Evolutionary conservation across 2,329 filamentous ascomycete genomes (phyloP).

Genomic region (Aspergillus tubingensis): DNA sequence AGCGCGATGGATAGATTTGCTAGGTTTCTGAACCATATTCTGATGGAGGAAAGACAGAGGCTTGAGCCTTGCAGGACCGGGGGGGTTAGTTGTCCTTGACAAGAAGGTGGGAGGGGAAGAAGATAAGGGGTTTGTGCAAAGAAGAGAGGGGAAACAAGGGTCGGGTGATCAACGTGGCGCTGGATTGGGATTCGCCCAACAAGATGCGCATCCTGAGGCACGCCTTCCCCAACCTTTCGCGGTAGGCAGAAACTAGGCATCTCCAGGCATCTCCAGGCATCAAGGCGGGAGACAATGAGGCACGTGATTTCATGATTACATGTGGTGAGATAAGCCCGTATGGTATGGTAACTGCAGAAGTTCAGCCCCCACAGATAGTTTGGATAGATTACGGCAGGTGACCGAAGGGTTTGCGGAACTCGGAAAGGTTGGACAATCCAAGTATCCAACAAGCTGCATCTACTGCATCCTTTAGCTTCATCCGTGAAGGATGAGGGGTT

Average conservation of each 20-base stretch:
- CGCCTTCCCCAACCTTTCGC: constrained; percentile 2
- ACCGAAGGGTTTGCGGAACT: background rate
- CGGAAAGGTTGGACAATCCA: background rate
- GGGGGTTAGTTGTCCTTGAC: background rate
- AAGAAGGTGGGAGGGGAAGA: constrained; percentile 4
- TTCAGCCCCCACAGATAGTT: background rate
- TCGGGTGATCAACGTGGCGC: constrained; percentile 14
- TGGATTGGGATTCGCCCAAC: constrained; percentile 3
- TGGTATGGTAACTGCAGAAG: background rate
- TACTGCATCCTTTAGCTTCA: background rate
- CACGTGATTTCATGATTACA: background rate
- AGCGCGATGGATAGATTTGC: constrained; percentile 17
- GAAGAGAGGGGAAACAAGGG: constrained; percentile 10
- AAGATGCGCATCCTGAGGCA: constrained; percentile 1
- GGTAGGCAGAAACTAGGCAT: background rate
- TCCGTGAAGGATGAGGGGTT: background rate
- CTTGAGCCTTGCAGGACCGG: constrained; percentile 1
- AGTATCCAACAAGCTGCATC: background rate
- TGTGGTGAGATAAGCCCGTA: background rate
- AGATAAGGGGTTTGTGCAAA: background rate
- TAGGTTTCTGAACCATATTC: constrained; percentile 21
- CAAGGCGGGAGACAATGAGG: background rate
- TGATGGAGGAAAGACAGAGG: background rate
- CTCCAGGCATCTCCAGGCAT: constrained; percentile 10
- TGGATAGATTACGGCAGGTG: background rate